Percentiles rank a stretch among this genome's conserved stretches.
Evolutionary conservation across 371 early-diverging fungal genomes (phyloP).

Genomic region (Capillidium heterosporum): DNA sequence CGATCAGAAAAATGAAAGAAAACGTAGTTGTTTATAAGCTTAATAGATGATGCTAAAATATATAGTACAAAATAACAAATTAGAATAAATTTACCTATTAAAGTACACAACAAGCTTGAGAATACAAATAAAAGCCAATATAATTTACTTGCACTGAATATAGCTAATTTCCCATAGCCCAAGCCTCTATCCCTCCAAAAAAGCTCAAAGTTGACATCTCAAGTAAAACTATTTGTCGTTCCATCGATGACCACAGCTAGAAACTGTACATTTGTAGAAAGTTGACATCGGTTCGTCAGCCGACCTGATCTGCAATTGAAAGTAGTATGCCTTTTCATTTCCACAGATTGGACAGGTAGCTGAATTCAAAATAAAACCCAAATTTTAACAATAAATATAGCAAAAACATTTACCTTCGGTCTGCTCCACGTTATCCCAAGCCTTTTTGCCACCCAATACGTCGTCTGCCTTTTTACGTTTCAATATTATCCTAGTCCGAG

Average conservation of each 20-base stretch:
- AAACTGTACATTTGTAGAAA: conserved; percentile 66
- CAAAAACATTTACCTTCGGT: conserved; percentile 41
- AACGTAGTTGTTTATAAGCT: no score
- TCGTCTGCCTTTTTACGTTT: conserved; percentile 82
- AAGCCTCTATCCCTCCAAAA: no score
- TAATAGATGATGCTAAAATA: no score
- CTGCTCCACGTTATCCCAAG: conserved; percentile 82
- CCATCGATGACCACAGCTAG: conserved; percentile 57
- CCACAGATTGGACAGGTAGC: conserved; percentile 79
- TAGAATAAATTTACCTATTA: no score
- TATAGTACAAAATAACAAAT: no score
- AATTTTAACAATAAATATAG: neutral
- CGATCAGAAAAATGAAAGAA: no score
- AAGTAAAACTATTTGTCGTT: conserved; percentile 34
- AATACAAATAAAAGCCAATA: no score
- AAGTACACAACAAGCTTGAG: no score
- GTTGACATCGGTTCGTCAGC: conserved; percentile 91
- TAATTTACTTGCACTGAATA: no score
- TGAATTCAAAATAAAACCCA: conserved; percentile 8
- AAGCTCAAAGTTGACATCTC: no score
- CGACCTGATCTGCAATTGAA: conserved; percentile 87
- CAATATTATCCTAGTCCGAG: no score
- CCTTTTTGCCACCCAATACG: conserved; percentile 79
- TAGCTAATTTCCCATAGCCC: no score
- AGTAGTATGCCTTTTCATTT: conserved; percentile 69